Evolutionary conservation across 2,329 filamentous ascomycete genomes (phyloP), one percentile per base, ranked within the genome.

Genomic region (Pseudogymnoascus sp.): DNA sequence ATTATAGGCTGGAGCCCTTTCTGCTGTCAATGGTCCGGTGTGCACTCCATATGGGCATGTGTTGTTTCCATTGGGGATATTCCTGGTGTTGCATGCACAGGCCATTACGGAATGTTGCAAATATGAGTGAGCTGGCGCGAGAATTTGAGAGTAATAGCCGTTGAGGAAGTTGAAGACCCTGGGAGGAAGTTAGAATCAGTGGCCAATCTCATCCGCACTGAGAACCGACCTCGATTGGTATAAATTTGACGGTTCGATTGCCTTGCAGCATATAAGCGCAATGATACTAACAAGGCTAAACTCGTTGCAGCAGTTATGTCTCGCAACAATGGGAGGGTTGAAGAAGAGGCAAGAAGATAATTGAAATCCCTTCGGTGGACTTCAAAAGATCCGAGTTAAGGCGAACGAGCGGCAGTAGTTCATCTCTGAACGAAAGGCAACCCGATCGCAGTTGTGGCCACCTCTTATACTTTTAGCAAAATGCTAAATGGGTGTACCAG

Each of bases 1-100:
- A 33, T 55, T 55, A 33, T 55, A 55, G 28, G 11, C 7, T 33
- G 49, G 49, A 25, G 43, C 43, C 23, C 43, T 49, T 28, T 55
- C 49, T 33, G 8, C n/a, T 33, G 49, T 33, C 49, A 55, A 55
- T 18, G 49, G 28, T 2, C 49, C 25, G 28, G 49, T 31, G n/a
- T 55, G 25, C 25, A 55, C 49, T 55, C 49, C 49, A 8, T 55
- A 55, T 18, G n/a, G 49, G 49, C 49, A 18, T 55, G 28, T 55
- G 49, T 33, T 33, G 49, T 55, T 5, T 55, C 49, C 49, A 33
- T 55, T 18, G 49, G 25, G 25, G n/a, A 31, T 16, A 31, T 33
- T 55, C 28, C 49, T 18, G n/a, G 25, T 18, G 28, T 55, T 55
- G n/a, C 49, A 55, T 55, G n/a, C n/a, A 55, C 25, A 55, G 4